These are phyloP conservation scores for Perilla frutescens DNA, from an alignment of 257 asterid species.

Conservation along the genomic window DNA sequence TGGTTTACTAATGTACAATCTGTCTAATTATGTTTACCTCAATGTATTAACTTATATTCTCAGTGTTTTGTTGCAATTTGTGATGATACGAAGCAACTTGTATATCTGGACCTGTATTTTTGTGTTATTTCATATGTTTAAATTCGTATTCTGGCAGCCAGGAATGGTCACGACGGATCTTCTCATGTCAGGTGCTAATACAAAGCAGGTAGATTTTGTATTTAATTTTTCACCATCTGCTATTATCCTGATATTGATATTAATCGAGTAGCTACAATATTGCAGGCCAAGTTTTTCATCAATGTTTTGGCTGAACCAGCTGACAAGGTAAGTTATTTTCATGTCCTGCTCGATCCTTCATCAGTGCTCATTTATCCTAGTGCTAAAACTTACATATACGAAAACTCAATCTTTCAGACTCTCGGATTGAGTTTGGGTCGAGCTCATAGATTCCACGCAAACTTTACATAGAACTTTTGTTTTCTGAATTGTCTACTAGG, in stretches of 20 bases:
- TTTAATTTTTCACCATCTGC: not conserved
- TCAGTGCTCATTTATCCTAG: not conserved
- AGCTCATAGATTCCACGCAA: not conserved
- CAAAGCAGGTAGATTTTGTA: constrained; percentile 71
- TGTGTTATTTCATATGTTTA: constrained; percentile 6
- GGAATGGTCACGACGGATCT: constrained; percentile 99
- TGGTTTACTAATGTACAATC: not conserved
- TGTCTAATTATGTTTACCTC: not conserved
- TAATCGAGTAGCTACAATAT: constrained; percentile 16
- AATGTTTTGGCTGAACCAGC: constrained; percentile 97
- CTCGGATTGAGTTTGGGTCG: not conserved
- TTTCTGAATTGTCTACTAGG: constrained; percentile 49
- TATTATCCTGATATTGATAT: constrained; percentile 19
- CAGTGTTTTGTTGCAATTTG: not conserved
- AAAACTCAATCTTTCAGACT: not conserved
- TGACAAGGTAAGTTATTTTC: constrained; percentile 65
- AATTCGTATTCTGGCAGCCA: constrained; percentile 59
- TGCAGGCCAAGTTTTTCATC: constrained; percentile 97
- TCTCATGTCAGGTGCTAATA: constrained; percentile 93
- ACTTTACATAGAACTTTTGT: not conserved
- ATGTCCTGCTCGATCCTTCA: not conserved
- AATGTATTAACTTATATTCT: not conserved
- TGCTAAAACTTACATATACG: not conserved
- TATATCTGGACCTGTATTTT: not conserved
- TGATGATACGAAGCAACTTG: not conserved